Conservation (phyloP, 2,329 filamentous ascomycete genomes). For the Paradendryphiella salina region DNA sequence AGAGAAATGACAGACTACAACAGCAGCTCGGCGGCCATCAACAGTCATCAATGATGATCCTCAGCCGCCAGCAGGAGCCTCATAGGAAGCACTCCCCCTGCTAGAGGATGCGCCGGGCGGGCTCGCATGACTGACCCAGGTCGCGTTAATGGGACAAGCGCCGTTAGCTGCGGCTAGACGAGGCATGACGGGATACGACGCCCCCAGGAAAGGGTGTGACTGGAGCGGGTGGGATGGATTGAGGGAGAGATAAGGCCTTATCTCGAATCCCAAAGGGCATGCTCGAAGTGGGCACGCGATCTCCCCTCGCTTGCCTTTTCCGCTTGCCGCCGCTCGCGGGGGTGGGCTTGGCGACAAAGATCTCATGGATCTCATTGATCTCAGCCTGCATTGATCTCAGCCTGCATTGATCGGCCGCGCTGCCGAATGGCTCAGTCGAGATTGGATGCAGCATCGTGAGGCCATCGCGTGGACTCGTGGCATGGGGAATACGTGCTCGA, state of each 20-base stretch:
- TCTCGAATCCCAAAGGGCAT: slow-evolving; percentile 6
- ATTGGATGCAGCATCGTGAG: neutral
- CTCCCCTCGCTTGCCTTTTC: slow-evolving; percentile 2
- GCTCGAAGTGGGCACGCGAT: slow-evolving; percentile 7
- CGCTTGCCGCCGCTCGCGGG: slow-evolving; percentile 27
- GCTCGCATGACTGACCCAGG: slow-evolving; percentile 28
- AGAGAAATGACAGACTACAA: slow-evolving; percentile 2
- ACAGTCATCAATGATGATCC: slow-evolving; percentile 26
- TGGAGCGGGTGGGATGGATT: slow-evolving; percentile 20
- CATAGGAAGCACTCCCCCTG: slow-evolving; percentile 18
- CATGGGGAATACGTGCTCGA: neutral
- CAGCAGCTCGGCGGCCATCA: slow-evolving; percentile 5
- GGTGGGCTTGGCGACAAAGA: slow-evolving; percentile 16
- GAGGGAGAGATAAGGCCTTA: slow-evolving; percentile 26
- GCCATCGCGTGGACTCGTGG: neutral
- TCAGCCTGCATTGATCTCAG: slow-evolving; percentile 1
- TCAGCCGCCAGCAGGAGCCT: slow-evolving; percentile 7
- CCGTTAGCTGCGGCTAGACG: slow-evolving; percentile 21
- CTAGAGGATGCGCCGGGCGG: slow-evolving; percentile 25
- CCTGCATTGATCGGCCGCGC: neutral
- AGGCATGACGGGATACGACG: slow-evolving; percentile 17
- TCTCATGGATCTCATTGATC: slow-evolving; percentile 6
- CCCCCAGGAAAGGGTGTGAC: slow-evolving; percentile 13
- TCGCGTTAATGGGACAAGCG: slow-evolving; percentile 19
- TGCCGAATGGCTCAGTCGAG: slow-evolving; percentile 4